phyloP scores from a whole-genome alignment of 345 rosid species.

The Eutrema heterophyllum region DNA sequence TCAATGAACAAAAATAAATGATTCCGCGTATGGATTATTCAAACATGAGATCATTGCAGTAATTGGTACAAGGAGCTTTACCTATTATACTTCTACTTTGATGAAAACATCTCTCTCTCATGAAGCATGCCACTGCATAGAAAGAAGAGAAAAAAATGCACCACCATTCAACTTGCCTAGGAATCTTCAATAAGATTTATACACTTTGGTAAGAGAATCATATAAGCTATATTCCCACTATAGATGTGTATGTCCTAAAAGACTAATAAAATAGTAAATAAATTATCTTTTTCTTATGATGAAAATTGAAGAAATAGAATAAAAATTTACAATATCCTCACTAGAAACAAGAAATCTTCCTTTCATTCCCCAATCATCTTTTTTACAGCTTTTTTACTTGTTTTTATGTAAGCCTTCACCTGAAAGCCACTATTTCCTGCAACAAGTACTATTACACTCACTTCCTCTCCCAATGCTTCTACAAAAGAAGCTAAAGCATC shows the following conservation, averaged over 20 bases:
- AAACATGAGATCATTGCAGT: conserved; percentile 33
- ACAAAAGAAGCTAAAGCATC: conserved; percentile 22
- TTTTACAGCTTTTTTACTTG: conserved; percentile 32
- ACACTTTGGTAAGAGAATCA: conserved; percentile 29
- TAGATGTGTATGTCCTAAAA: conserved; percentile 24
- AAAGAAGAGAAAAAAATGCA: conserved; percentile 35
- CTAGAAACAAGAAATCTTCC: conserved; percentile 36
- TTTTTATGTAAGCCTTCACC: conserved; percentile 32
- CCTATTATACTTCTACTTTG: conserved; percentile 30
- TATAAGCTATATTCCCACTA: conserved; percentile 30
- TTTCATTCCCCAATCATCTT: conserved; percentile 40
- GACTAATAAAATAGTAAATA: conserved; percentile 10
- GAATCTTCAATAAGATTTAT: conserved; percentile 31
- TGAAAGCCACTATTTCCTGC: conserved; percentile 30
- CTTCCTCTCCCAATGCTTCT: conserved; percentile 26
- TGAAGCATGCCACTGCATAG: conserved; percentile 39
- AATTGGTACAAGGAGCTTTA: conserved; percentile 33
- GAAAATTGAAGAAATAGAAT: conserved; percentile 3
- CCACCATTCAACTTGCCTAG: conserved; percentile 37
- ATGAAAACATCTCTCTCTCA: conserved; percentile 25
- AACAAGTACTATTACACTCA: conserved; percentile 25
- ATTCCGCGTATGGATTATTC: conserved; percentile 21
- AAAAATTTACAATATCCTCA: conserved; percentile 21
- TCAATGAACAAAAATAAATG: conserved; percentile 5
- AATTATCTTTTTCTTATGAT: background rate